A percentile compares a stretch with the other conserved stretches of the same genome.
Evolutionary conservation across 75 land plant species (phyloP).

Genomic region (Larix kaempferi): DNA sequence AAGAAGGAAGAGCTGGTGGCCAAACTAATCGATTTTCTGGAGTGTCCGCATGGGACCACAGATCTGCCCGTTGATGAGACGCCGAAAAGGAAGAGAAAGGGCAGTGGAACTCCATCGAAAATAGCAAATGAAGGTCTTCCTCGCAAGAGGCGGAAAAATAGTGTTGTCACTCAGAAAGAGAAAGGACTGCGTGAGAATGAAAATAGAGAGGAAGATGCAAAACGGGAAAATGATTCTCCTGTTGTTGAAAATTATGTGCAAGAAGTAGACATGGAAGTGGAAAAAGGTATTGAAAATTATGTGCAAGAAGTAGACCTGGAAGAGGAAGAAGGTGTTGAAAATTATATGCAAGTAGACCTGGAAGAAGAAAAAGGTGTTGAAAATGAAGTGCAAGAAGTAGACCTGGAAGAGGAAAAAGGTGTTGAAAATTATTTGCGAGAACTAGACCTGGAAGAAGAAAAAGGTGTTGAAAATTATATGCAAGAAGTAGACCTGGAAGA

Average conservation of each 20-base stretch:
- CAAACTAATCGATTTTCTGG: conserved; percentile 60
- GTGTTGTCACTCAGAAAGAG: conserved; percentile 22
- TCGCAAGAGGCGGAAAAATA: conserved; percentile 11
- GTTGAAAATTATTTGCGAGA: too few species aligned
- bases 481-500: too few species aligned
- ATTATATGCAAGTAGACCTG: too few species aligned
- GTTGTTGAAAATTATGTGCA: conserved; percentile 23
- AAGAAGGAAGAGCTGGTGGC: conserved; percentile 67
- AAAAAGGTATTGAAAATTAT: neutral
- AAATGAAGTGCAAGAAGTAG: too few species aligned
- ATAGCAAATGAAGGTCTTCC: neutral
- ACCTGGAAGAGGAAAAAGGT: too few species aligned
- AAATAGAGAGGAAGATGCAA: conserved; percentile 21
- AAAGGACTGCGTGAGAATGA: neutral
- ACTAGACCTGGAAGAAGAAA: too few species aligned
- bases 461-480: too few species aligned
- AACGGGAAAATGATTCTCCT: conserved; percentile 21
- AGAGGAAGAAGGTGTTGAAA: too few species aligned
- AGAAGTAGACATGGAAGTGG: neutral
- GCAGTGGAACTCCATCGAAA: neutral
- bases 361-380: too few species aligned
- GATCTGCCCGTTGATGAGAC: conserved; percentile 48
- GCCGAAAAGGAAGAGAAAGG: neutral
- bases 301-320: too few species aligned
- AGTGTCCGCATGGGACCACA: conserved; percentile 59